Base-by-base conservation (phyloP, 176 grass and related monocot genomes). In the Rhynchospora pubera region DNA sequence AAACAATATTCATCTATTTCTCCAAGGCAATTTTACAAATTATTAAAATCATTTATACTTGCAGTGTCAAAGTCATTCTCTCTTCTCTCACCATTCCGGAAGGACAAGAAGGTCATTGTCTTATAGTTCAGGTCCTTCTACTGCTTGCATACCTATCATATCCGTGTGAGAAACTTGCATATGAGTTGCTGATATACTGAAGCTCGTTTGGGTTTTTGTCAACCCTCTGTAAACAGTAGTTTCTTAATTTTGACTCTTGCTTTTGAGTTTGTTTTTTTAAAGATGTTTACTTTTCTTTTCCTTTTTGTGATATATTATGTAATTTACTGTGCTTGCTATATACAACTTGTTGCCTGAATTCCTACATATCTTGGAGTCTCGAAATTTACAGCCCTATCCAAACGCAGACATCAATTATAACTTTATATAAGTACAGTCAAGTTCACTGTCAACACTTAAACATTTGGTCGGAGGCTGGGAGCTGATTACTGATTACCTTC, bases 31-130 rank as follows among this genome's bases (percentile, higher is more conserved):
- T 14, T 78, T 30, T 22, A 46, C 39, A 48, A 61, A 63, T 46
- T 62, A 63, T 1, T 62, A 55, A 76, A 55, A 53, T 67, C 12
- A 16, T 82, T 2, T 82, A 47, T 65, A 9, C 16, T 10, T 82
- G 79, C 79, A 82, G 79, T 65, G 23, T 67, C 79, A 32, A 82
- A 82, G 21, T 82, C 79, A 21, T 82, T 82, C 43, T 82, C 79
- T 65, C 79, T 82, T 39, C 79, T 82, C 12, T 82, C 79, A 2
- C 61, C 79, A 50, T 82, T 82, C 61, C 61, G 79, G 42, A 82
- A 48, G 21, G 78, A 82, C 57, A 80, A 80, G 16, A 82, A 82
- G 61, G 79, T 82, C 19, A 65, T 82, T 32, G 59, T 65, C 43
- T 66, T 82, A 65, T 82, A 63, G 47, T 47, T 30, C 13, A 63